phyloP scores from a whole-genome alignment of 2,329 filamentous ascomycete genomes.

The Aspergillus thermomutatus region DNA sequence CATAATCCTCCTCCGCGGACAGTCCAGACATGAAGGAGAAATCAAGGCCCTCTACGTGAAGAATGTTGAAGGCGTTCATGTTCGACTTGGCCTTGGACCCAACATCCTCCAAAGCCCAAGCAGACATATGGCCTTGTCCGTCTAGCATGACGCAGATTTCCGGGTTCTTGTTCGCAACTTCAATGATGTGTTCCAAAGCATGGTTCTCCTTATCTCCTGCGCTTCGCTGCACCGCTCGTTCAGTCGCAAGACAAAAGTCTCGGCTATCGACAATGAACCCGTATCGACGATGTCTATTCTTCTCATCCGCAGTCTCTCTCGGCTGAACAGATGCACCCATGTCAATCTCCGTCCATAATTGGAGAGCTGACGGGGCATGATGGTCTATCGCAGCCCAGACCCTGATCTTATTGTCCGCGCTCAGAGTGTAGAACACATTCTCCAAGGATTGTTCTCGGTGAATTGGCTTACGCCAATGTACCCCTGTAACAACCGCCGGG shows the following conservation, averaged over 20 bases:
- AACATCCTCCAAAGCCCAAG: conserved; percentile 88
- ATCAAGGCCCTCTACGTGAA: conserved; percentile 65
- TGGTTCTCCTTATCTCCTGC: conserved; percentile 62
- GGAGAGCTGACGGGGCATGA: conserved; percentile 67
- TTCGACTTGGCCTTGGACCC: conserved; percentile 65
- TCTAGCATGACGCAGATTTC: conserved; percentile 87
- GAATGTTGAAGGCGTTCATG: conserved; percentile 77
- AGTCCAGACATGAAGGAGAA: conserved; percentile 36
- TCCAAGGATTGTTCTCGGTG: conserved; percentile 75
- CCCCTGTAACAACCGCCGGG: conserved; percentile 70
- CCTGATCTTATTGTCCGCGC: conserved; percentile 73
- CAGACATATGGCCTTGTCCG: conserved; percentile 79
- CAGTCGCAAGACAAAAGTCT: conserved; percentile 74
- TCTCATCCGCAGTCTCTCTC: conserved; percentile 40
- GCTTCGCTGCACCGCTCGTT: conserved; percentile 66
- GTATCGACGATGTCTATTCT: conserved; percentile 54
- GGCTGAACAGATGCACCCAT: conserved; percentile 67
- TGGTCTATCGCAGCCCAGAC: conserved; percentile 79
- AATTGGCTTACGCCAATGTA: conserved; percentile 81
- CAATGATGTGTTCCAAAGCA: conserved; percentile 78
- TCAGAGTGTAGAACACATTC: conserved; percentile 87
- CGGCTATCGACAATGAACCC: conserved; percentile 79
- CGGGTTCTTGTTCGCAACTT: conserved; percentile 77
- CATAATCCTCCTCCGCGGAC: conserved; percentile 50
- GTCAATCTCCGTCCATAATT: conserved; percentile 78